phyloP scores from a whole-genome alignment of 257 asterid genomes.

The Rehmannia glutinosa region DNA sequence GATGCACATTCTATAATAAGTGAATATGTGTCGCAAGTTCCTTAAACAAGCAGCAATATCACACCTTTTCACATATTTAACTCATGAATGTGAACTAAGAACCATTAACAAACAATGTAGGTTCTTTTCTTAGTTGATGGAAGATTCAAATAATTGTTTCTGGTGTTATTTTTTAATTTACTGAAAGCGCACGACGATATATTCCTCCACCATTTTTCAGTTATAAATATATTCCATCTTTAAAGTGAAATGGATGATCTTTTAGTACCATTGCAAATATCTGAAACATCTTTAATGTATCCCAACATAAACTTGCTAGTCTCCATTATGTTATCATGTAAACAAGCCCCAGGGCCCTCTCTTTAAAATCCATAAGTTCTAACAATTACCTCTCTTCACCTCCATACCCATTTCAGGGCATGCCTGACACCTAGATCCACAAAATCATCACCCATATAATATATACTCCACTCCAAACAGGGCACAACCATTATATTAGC shows the following conservation, averaged over 20 bases:
- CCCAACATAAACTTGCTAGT: background rate
- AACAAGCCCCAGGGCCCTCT: background rate
- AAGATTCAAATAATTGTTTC: no score
- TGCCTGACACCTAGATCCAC: background rate
- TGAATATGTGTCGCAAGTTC: background rate
- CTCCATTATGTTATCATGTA: background rate
- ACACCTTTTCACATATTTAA: no score
- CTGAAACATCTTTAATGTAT: background rate
- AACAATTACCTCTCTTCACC: background rate
- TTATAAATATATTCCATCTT: no score
- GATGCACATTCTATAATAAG: constrained; percentile 10
- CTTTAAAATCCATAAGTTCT: background rate
- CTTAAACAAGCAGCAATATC: background rate
- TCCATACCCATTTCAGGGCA: background rate
- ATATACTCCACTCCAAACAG: background rate
- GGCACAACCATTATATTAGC: background rate
- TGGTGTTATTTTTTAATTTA: no score
- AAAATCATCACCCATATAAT: background rate
- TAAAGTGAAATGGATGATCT: background rate
- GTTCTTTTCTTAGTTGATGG: no score
- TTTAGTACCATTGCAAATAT: background rate
- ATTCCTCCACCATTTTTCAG: no score
- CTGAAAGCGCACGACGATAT: no score
- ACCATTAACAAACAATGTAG: background rate
- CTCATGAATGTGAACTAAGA: background rate